These are phyloP conservation scores for Candida corydali DNA, from an alignment of 805 yeast genomes.

Conservation along the genomic window DNA sequence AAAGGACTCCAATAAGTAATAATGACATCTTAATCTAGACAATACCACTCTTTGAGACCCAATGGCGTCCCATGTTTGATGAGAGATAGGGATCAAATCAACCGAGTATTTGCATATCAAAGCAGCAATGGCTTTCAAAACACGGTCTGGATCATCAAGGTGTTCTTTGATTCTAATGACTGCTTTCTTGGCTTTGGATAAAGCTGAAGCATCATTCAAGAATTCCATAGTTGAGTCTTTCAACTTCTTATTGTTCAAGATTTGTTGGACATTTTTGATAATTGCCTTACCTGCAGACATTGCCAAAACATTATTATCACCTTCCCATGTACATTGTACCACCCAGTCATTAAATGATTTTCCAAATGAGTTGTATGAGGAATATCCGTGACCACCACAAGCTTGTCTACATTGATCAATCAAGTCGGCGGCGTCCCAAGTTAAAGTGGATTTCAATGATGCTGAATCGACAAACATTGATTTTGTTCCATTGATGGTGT, in stretches of 20 bases:
- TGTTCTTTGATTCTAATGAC: slow-evolving; percentile 25
- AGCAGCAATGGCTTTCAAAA: slow-evolving; percentile 37
- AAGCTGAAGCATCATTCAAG: slow-evolving; percentile 13
- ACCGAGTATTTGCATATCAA: slow-evolving; percentile 40
- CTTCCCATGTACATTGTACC: slow-evolving; percentile 99
- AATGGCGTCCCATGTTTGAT: slow-evolving; percentile 41
- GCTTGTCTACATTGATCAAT: slow-evolving; percentile 91
- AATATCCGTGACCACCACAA: slow-evolving; percentile 96
- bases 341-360: slow-evolving; percentile 89
- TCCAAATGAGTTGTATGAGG: slow-evolving; percentile 88
- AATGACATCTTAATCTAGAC: slow-evolving; percentile 49
- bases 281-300: slow-evolving; percentile 81
- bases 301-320: slow-evolving; percentile 86
- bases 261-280: slow-evolving; percentile 43
- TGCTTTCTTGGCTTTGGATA: slow-evolving; percentile 20
- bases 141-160: slow-evolving; percentile 24
- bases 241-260: slow-evolving; percentile 41
- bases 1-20: slow-evolving; percentile 42
- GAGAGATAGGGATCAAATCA: slow-evolving; percentile 32
- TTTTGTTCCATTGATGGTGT: slow-evolving; percentile 61
- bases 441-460: slow-evolving; percentile 80
- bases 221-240: slow-evolving; percentile 30
- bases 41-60: slow-evolving; percentile 43
- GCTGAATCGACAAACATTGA: slow-evolving; percentile 81
- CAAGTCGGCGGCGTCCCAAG: slow-evolving; percentile 77